A percentile compares a stretch with the other conserved stretches of the same genome.
These are phyloP conservation scores for Eucalyptus tenuipes DNA, from an alignment of 345 rosid genomes.

Conservation along the genomic window DNA sequence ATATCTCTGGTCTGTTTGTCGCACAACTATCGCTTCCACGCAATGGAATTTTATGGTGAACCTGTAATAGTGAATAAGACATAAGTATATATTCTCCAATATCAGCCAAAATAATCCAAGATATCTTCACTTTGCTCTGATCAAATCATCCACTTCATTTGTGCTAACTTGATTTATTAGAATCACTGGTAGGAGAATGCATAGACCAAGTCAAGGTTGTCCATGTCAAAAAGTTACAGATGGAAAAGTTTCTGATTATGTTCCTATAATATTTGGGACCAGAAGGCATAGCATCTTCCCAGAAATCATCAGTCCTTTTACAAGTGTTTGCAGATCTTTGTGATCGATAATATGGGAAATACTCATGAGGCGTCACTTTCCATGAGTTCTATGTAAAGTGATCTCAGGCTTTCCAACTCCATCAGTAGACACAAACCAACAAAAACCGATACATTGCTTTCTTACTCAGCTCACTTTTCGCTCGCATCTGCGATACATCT, in stretches of 20 bases:
- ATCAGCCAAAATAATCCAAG: neutral
- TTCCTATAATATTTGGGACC: neutral
- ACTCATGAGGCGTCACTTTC: neutral
- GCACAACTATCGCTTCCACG: neutral
- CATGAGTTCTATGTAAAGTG: neutral
- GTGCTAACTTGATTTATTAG: neutral
- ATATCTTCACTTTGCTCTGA: neutral
- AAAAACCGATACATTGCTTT: neutral
- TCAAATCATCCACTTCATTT: neutral
- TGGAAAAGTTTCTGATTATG: neutral
- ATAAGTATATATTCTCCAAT: neutral
- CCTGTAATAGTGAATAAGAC: neutral
- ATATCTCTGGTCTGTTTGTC: neutral
- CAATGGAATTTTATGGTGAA: neutral
- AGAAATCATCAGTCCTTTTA: neutral
- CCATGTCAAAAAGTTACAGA: too few species aligned
- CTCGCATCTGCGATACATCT: neutral
- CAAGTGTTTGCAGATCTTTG: neutral
- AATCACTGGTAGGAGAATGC: too few species aligned
- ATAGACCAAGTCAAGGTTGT: too few species aligned
- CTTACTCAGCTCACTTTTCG: neutral
- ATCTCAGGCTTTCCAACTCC: neutral
- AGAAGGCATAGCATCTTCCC: neutral
- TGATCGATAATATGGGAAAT: neutral
- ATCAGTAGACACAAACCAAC: neutral